These are phyloP conservation scores for Diophrys appendiculata DNA, from an alignment of 73 alveolate species.

Conservation along the genomic window DNA sequence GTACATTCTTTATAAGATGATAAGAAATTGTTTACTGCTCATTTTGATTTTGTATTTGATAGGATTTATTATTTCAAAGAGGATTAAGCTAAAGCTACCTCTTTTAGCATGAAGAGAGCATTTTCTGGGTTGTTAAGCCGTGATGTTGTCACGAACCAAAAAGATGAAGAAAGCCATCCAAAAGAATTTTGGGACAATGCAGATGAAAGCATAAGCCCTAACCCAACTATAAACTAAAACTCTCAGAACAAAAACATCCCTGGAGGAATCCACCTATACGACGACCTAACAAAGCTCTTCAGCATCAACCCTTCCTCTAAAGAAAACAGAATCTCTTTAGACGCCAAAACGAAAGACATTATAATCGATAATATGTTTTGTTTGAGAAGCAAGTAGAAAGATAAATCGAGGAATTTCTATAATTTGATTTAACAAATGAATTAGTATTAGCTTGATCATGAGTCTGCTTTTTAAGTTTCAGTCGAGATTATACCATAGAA, in stretches of 20 bases:
- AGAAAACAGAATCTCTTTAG: not conserved
- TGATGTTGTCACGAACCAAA: too few relatives aligned
- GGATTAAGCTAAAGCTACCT: too few relatives aligned
- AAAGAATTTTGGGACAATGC: too few relatives aligned
- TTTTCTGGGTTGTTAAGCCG: too few relatives aligned
- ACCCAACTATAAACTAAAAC: too few relatives aligned
- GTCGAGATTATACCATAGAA: not conserved
- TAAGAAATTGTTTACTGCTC: not conserved
- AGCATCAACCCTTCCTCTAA: not conserved
- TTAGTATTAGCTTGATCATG: not conserved
- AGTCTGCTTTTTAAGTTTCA: not conserved
- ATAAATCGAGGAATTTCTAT: not conserved
- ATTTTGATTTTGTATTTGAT: not conserved
- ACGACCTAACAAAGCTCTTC: not conserved
- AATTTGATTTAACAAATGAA: not conserved
- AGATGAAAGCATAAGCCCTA: too few relatives aligned
- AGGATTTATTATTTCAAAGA: not conserved
- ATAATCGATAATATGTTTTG: not conserved
- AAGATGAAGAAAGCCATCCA: too few relatives aligned
- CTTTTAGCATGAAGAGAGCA: too few relatives aligned
- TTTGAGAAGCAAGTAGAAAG: not conserved
- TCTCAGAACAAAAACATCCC: too few relatives aligned
- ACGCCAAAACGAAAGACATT: not conserved
- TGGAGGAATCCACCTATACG: too few relatives aligned
- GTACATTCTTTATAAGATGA: too few relatives aligned